A percentile compares a stretch with the other conserved stretches of the same genome.
Evolutionary conservation across 345 rosid genomes (phyloP).

Genomic region (Tarenaya hassleriana): DNA sequence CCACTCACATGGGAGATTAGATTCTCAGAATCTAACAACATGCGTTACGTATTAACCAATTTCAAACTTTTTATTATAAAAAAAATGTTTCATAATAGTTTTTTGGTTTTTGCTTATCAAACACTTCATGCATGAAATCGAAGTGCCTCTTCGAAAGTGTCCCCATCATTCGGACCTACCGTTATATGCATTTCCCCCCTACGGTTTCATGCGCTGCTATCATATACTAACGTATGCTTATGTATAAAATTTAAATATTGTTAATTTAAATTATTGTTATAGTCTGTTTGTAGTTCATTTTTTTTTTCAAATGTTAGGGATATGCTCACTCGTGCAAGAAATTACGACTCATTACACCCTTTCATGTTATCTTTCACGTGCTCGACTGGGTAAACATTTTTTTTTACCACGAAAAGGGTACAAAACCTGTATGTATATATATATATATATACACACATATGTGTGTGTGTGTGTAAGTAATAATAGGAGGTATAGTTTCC

Average conservation of each 20-base stretch:
- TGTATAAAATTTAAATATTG: too few relatives aligned
- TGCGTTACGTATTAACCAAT: neutral
- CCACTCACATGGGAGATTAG: too few relatives aligned
- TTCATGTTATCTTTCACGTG: conserved; percentile 2
- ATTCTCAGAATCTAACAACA: too few relatives aligned
- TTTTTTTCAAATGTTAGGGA: too few relatives aligned
- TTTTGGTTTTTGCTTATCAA: conserved; percentile 19
- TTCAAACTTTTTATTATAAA: conserved; percentile 3
- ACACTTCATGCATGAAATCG: conserved; percentile 26
- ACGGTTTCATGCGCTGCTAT: neutral
- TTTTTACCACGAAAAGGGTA: conserved; percentile 7
- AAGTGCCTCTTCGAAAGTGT: conserved; percentile 19
- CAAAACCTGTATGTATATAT: too few relatives aligned
- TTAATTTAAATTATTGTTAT: too few relatives aligned
- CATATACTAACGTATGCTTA: too few relatives aligned
- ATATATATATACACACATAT: too few relatives aligned
- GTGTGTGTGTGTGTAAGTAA: too few relatives aligned
- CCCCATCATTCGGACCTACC: conserved; percentile 28
- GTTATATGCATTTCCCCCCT: conserved; percentile 27
- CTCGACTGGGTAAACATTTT: neutral
- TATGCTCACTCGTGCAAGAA: too few relatives aligned
- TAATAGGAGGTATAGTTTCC: too few relatives aligned
- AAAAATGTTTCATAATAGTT: conserved; percentile 10
- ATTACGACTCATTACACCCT: conserved; percentile 15
- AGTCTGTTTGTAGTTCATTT: too few relatives aligned